Evolutionary conservation across 2,329 filamentous ascomycete species (phyloP), one percentile per base, ranked within the genome.

Genomic region (Nannizzia gypsea): DNA sequence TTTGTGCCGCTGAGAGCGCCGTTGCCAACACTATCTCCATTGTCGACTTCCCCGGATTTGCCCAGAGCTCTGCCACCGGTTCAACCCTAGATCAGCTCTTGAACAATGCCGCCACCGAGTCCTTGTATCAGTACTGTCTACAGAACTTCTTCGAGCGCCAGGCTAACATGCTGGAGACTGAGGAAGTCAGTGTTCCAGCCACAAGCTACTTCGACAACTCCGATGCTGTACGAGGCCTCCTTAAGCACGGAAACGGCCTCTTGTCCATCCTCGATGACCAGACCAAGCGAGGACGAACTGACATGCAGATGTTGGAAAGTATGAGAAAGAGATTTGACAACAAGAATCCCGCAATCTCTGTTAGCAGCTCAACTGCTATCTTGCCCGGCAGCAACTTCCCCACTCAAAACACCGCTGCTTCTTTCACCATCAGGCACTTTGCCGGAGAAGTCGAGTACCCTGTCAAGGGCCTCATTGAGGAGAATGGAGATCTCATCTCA

Each of bases 191-290:
- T 34, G 89, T 99, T 2, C 83, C 91, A 1, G 86, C 91, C 0
- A 96, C 92, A 0, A 96, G 90, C 76, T 99, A 97, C 73, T 99
- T 96, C 67, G 93, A 99, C 74, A 99, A 97, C 73, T 90, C 89
- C 0, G 93, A 97, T 71, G 90, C 92, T 8, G 90, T 96, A 62
- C 90, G 88, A 68, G 92, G 90, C 11, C 80, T 99, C 34, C 78
- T 99, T 59, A 99, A 97, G 76, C 81, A 89, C 60, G 90, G 91
- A 26, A 97, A 97, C 68, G 93, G 93, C 50, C 78, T 99, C 42
- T 79, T 99, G 20, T 91, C 90, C 73, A 99, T 99, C 64, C 78
- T 99, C 0, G 93, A 99, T 69, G 93, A 99, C 69, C 93, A 99
- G 73, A 96, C 90, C 50, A 86, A 89, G 56, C 88, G 92, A 59